Percentiles rank a stretch among this genome's conserved stretches.
Conservation (phyloP, 1,284 basidiomycete genomes). For the Cryptococcus amylolentus region DNA sequence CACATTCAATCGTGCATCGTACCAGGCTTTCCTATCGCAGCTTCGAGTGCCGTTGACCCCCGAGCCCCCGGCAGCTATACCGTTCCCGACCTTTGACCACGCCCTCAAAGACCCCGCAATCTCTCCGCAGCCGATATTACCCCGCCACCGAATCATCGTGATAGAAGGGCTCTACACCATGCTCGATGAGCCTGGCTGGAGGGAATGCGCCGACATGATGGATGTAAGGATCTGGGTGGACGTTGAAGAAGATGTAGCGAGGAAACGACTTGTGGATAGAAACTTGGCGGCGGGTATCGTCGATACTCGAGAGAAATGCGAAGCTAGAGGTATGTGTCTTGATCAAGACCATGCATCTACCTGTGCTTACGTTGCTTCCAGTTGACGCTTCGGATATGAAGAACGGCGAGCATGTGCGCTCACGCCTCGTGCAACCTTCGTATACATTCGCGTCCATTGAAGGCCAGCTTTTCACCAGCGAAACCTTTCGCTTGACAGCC, state of each 20-base stretch:
- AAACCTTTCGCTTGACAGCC: background rate
- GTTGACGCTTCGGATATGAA: constrained; percentile 17
- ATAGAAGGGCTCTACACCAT: constrained; percentile 82
- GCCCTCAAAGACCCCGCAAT: constrained; percentile 53
- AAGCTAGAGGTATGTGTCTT: constrained; percentile 25
- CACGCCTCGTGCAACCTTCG: constrained; percentile 1
- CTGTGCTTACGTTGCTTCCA: background rate
- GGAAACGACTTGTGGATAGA: constrained; percentile 60
- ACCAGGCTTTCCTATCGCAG: constrained; percentile 69
- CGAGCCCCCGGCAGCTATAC: constrained; percentile 51
- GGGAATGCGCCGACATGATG: constrained; percentile 60
- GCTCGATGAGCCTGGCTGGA: constrained; percentile 69
- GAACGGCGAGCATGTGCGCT: constrained; percentile 12
- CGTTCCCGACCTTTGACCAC: constrained; percentile 52
- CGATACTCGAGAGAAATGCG: constrained; percentile 20
- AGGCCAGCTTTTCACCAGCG: constrained; percentile 6
- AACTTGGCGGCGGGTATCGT: constrained; percentile 39
- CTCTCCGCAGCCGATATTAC: constrained; percentile 56
- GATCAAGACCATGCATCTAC: background rate
- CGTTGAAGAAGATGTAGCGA: constrained; percentile 61
- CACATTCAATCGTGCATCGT: constrained; percentile 54
- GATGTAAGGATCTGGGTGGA: constrained; percentile 78
- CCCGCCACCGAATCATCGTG: constrained; percentile 68
- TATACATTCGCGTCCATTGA: constrained; percentile 10
- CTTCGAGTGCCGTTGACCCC: constrained; percentile 55